Evolutionary conservation across 495 filamentous ascomycete species (phyloP), one percentile per base, ranked within the genome.

Genomic region (Penicillium parvum): DNA sequence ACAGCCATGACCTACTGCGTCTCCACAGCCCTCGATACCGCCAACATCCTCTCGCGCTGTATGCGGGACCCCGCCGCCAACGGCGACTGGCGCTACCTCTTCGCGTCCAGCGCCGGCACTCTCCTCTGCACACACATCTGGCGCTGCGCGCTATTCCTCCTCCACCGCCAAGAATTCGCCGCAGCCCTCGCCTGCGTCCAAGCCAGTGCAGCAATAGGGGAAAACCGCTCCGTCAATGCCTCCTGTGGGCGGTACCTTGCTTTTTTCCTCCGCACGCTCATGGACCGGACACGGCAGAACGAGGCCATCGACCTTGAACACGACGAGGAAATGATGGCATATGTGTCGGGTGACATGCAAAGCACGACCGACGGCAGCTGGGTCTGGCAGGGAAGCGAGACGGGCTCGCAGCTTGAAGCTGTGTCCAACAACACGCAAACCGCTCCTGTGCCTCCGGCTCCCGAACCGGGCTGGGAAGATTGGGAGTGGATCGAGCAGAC

Each of bases 291-390:
- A 14, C 70, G 80, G 30, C 75, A 77, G 11, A 68, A 67, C 22
- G 75, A 78, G 11, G 55, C 73, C 5, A 55, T 55, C 1, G 57
- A 76, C 11, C 57, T 89, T 3, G 72, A 88, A n/a, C 65, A 74
- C 14, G 92, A 98, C 59, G 92, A 96, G 50, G 92, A 96, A 61
- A 81, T 98, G 60, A 68, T 97, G 23, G 86, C 82, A 1, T 95
- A 96, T 58, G 82, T 86, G 1, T 91, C 86, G 16, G 88, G 84
- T 0, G 92, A 98, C 62, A 77, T 96, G 64, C 92, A 97, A 61
- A 87, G 85, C n/a, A 77, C 76, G 28, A 70, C 71, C 5, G 86
- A 92, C 16, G 83, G 79, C 17, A 79, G 81, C 19, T 97, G 91
- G 91, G 77, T 91, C 11, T 98, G 92, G 92, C 69, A 80, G 29